These are phyloP conservation scores for Nepenthes mirabilis DNA, from an alignment of 148 eudicot genomes.

Conservation along the genomic window DNA sequence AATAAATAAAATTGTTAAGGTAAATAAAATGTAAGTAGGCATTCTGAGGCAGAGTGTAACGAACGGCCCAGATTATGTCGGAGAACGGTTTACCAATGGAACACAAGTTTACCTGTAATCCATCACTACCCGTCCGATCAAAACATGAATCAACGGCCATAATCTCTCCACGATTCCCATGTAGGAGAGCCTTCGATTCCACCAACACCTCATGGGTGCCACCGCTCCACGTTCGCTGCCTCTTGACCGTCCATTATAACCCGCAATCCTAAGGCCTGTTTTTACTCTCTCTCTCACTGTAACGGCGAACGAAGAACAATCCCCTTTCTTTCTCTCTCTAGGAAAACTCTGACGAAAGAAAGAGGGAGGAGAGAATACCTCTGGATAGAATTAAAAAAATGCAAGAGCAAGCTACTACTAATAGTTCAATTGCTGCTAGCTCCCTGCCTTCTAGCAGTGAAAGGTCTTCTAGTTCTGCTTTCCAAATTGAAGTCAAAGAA, in stretches of 20 bases:
- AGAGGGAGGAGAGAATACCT: background rate
- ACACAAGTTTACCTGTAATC: background rate
- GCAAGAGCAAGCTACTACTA: conserved; percentile 52
- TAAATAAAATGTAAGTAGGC: too few species aligned
- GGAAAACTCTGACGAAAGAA: background rate
- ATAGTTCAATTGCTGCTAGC: conserved; percentile 56
- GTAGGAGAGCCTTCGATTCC: conserved; percentile 47
- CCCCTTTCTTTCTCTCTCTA: background rate
- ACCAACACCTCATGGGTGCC: conserved; percentile 32
- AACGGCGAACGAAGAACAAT: background rate
- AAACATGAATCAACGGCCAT: conserved; percentile 10
- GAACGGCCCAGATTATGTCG: too few species aligned
- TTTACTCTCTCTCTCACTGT: background rate
- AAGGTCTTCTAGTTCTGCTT: conserved; percentile 94
- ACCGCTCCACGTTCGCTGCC: conserved; percentile 46
- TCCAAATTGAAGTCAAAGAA: conserved; percentile 68
- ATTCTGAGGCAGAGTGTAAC: too few species aligned
- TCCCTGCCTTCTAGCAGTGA: conserved; percentile 93
- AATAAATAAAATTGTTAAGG: too few species aligned
- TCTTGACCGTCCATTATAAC: conserved; percentile 20
- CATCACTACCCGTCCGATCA: conserved; percentile 15
- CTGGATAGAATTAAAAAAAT: conserved; percentile 18
- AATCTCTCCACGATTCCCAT: conserved; percentile 29
- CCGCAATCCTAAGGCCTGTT: conserved; percentile 30
- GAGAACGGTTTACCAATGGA: too few species aligned